phyloP scores from a whole-genome alignment of 768 basidiomycete species.

The Scleroderma citrinum region DNA sequence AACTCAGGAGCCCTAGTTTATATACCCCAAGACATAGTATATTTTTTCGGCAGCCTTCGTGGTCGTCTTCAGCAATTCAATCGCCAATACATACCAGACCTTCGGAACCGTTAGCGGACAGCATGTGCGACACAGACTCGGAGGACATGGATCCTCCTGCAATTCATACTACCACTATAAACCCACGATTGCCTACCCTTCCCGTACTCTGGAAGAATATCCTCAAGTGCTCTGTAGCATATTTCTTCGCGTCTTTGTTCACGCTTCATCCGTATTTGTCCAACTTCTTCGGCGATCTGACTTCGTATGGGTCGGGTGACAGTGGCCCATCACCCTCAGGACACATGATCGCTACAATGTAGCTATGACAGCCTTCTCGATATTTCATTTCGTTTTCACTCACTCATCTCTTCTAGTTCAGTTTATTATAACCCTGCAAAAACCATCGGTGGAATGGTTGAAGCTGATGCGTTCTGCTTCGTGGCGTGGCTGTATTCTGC shows the following conservation, averaged over 20 bases:
- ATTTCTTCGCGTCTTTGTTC: conserved; percentile 86
- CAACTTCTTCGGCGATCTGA: conserved; percentile 55
- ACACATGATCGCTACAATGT: conserved; percentile 94
- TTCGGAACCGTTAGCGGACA: conserved; percentile 5
- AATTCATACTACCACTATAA: conserved; percentile 9
- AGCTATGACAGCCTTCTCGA: conserved; percentile 4
- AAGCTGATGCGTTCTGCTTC: conserved; percentile 79
- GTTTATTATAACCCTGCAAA: conserved; percentile 95
- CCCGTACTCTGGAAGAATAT: conserved; percentile 61
- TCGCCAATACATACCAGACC: conserved; percentile 3
- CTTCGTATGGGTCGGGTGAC: conserved; percentile 41
- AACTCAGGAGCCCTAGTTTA: conserved; percentile 18
- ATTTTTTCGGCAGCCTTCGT: neutral
- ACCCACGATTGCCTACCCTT: conserved; percentile 30
- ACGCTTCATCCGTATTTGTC: conserved; percentile 82
- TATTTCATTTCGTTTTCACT: neutral
- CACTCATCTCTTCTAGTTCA: conserved; percentile 36
- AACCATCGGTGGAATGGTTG: conserved; percentile 87
- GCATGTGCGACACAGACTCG: conserved; percentile 9
- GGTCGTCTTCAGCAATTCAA: neutral
- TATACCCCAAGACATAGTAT: conserved; percentile 4
- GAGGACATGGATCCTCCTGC: conserved; percentile 6
- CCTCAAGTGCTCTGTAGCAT: conserved; percentile 88
- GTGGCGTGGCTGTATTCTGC: conserved; percentile 65
- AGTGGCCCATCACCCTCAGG: conserved; percentile 67